phyloP scores from a whole-genome alignment of 345 rosid species.

The Aquilaria sinensis region DNA sequence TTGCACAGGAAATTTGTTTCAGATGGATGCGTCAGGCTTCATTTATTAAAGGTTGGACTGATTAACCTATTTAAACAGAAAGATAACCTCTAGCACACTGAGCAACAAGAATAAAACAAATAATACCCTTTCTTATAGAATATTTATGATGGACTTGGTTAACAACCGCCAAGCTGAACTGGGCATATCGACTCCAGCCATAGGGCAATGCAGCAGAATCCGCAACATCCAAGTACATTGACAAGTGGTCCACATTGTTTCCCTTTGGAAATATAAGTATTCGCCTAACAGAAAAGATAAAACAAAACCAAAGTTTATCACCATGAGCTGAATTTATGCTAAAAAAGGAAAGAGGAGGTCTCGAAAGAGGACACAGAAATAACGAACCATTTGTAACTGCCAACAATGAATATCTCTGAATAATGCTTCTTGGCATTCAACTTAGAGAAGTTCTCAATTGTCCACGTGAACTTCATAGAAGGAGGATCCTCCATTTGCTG shows the following conservation, averaged over 20 bases:
- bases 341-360: background rate
- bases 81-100: no score
- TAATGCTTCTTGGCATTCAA: conserved; percentile 32
- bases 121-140: conserved; percentile 30
- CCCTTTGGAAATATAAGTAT: conserved; percentile 42
- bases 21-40: no score
- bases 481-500: conserved; percentile 22
- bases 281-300: conserved; percentile 26
- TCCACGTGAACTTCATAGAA: conserved; percentile 41
- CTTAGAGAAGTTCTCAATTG: conserved; percentile 33
- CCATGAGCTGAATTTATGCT: no score
- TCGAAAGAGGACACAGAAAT: background rate
- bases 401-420: conserved; percentile 36
- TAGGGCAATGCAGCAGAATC: conserved; percentile 32
- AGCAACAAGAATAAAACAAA: no score
- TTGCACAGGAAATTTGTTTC: no score
- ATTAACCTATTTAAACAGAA: no score
- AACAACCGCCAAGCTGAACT: conserved; percentile 31
- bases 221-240: conserved; percentile 39
- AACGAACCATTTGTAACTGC: conserved; percentile 37
- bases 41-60: no score
- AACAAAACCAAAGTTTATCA: background rate
- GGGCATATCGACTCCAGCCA: conserved; percentile 47
- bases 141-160: conserved; percentile 31
- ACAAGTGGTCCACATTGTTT: conserved; percentile 35